Evolutionary conservation across 106 monocot species (phyloP), one percentile per base, ranked within the genome.

Genomic region (Hemerocallis citrina): DNA sequence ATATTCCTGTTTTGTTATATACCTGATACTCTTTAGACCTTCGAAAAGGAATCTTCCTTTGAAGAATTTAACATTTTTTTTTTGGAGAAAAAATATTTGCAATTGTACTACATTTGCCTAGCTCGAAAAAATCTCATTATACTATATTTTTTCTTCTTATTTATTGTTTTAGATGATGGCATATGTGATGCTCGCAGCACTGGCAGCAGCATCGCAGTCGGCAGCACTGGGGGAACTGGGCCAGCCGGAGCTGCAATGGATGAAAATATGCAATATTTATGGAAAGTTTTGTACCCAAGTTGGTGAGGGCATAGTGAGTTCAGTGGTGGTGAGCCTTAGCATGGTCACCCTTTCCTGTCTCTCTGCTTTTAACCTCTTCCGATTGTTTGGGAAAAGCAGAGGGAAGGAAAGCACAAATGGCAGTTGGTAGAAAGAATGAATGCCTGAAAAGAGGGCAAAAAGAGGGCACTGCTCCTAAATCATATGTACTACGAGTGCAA

Each of bases 321-420:
- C 84, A 6, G 3, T 78, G 8, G 20, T 86, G 14, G 87, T 39
- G 3, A 73, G 84, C 59, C 25, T 87, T 16, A 27, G 67, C 71
- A 70, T 79, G 73, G 78, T 81, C 3, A 55, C 58, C 24, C 47
- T 92, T 5, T 77, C 92, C 19, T 77, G 71, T 47, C n/a, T 92
- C 12, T 87, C 92, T 32, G 77, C 92, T 9, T 92, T 84, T 71
- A 87, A 84, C 57, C 75, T 92, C 55, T 92, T 92, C 40, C 80
- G 87, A 40, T 52, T 92, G 34, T 92, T 76, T 49, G 22, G 21
- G 16, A n/a, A n/a, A n/a, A n/a, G n/a, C n/a, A n/a, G n/a, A n/a
- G 86, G 80, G 2, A 65, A 38, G 6, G 70, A 61, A 39, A 61
- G 16, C 41, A 39, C 51, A 9, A 68, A 38, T 48, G 65, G 68